Base-by-base conservation (phyloP, 2,329 filamentous ascomycete genomes). In the Colletotrichum karsti region DNA sequence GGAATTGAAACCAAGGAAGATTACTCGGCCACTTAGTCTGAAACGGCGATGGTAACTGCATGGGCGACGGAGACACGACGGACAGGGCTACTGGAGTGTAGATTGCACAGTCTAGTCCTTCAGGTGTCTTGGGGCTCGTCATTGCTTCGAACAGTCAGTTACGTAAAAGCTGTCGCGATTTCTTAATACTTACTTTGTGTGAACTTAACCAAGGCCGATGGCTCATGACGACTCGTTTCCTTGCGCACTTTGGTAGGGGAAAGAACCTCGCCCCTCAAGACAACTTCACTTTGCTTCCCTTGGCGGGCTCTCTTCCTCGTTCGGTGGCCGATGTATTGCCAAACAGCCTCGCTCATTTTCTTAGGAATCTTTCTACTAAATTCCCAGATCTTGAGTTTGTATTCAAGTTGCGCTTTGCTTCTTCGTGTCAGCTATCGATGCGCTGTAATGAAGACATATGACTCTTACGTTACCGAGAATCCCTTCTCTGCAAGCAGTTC, bases 351-450 rank as follows among this genome's bases (percentile, higher is more conserved):
- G 4, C 50, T 12, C 1, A 13, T 22, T 0, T 51, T 22, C 41
- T 63, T 67, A 1, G 51, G 26, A 0, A 12, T 28, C 5, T 24
- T 51, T 3, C 42, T 67, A 0, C 58, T 30, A 3, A 63, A n/a
- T 1, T n/a, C 35, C 59, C 64, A 67, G 9, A 28, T 22, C 4
- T 20, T 51, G 28, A 67, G 18, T 51, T 57, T 67, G 15, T 63
- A 63, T 18, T 67, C 59, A 8, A 67, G 51, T 24, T 67, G 58
- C 1, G 41, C 18, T 42, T 57, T 57, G 0, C 58, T 63, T 4
- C 9, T 44, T 8, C 42, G 42, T 35, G 18, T 8, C n/a, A 15
- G n/a, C 5, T 41, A 30, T 10, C 4, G 4, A 5, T 30, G 28
- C 1, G 5, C 26, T 7, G 9, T 4, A 6, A 15, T 2, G n/a